Evolutionary conservation across 331 rosid species (phyloP).

Genomic region (Acacia pycnantha): DNA sequence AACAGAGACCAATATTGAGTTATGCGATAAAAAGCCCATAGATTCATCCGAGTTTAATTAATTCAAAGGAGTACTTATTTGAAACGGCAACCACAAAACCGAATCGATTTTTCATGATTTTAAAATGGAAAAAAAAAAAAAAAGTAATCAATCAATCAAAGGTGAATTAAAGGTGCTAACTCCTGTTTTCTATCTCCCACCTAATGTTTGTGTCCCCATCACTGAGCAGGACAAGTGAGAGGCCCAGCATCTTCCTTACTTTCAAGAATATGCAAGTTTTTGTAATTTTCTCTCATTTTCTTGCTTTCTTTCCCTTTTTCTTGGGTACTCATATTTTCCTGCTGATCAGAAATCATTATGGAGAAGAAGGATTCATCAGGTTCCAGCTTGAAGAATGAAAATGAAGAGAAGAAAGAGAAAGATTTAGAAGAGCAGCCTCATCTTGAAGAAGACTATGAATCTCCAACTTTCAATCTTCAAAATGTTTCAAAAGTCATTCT

Average conservation of each 20-base stretch:
- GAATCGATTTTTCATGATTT: no score
- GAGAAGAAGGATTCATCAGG: constrained; percentile 31
- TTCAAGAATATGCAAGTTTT: neutral
- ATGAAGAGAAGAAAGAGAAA: neutral
- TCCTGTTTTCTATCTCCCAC: neutral
- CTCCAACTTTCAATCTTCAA: constrained; percentile 44
- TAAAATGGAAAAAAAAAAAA: neutral
- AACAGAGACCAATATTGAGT: no score
- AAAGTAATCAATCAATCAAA: neutral
- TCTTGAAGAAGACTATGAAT: constrained; percentile 24
- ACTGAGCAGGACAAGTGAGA: neutral
- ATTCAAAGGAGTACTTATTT: no score
- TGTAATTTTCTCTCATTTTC: neutral
- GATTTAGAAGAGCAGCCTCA: constrained; percentile 6
- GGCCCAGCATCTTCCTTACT: neutral
- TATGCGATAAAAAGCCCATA: fast-evolving
- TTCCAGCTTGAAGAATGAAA: constrained; percentile 17
- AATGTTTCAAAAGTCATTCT: constrained; percentile 82
- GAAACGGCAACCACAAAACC: no score
- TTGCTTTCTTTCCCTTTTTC: neutral
- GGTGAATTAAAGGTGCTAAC: neutral
- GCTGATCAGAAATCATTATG: neutral
- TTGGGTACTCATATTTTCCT: neutral
- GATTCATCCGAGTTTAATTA: no score
- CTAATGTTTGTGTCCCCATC: neutral